Evolutionary conservation across 495 filamentous ascomycete species (phyloP), one percentile per base, ranked within the genome.

Genomic region (Lophiostoma macrostomum): DNA sequence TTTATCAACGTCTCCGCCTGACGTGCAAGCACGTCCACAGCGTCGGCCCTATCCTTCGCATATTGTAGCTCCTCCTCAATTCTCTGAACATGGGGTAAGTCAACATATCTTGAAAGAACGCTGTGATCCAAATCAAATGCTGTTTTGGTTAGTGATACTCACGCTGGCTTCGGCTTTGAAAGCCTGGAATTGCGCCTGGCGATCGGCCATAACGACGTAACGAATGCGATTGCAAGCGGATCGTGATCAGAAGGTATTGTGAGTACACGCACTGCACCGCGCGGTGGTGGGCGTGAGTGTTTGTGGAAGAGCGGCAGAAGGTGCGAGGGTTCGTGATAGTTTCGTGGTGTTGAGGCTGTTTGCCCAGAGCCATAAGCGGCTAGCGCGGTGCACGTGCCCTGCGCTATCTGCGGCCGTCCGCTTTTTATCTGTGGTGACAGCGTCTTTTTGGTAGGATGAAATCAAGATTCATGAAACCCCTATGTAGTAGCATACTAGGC

Each of bases 1-100:
- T 80, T 80, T 81, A 95, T 88, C 53, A 88, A 88, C 36, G 85
- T 69, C 60, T 95, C 87, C 13, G 80, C 82, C 4, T 30, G 37
- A 27, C 22, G 14, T 64, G 93, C 86, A 47, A 86, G 83, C 56
- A 82, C 78, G 30, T 83, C 70, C 39, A 95, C 73, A 16, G 91
- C 90, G 53, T 81, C 77, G 29, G 82, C 76, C 45, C 82, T 80
- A 38, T 78, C 84, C 23, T 68, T 67, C 16, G 82, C 74, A 20
- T 53, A 65, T 30, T 73, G 72, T 45, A 88, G 70, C 50, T 73
- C 73, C 24, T 68, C 70, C 67, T 88, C 83, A 54, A 76, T 78
- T 72, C 74, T 79, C 85, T 90, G 39, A n/a, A 16, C 12, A 27
- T 12, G 30, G 24, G n/a, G 39, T 52, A 41, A 58, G 48, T 28